phyloP scores from a whole-genome alignment of 768 basidiomycete species.

The Sistotremastrum niveocremeum region DNA sequence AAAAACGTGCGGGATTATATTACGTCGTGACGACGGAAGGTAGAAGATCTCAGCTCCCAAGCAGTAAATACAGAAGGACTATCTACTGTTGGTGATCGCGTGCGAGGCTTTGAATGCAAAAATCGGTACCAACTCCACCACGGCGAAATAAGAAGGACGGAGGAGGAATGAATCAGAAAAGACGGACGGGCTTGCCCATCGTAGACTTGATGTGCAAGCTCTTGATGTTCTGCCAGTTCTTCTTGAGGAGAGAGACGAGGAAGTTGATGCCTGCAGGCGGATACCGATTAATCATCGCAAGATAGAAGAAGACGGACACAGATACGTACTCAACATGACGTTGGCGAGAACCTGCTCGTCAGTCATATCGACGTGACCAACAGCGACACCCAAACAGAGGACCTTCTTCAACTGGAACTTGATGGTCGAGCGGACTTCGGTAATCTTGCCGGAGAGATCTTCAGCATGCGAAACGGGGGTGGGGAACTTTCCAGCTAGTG shows the following conservation, averaged over 20 bases:
- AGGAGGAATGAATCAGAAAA: slow-evolving; percentile 49
- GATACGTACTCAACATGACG: slow-evolving; percentile 82
- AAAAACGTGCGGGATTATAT: no score
- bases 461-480: slow-evolving; percentile 90
- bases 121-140: no score
- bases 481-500: slow-evolving; percentile 94
- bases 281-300: slow-evolving; percentile 2
- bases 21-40: no score
- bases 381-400: slow-evolving; percentile 95
- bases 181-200: slow-evolving; percentile 96
- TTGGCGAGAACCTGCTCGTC: slow-evolving; percentile 95
- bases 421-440: slow-evolving; percentile 96
- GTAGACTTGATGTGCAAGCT: slow-evolving; percentile 97
- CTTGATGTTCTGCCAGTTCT: slow-evolving; percentile 99
- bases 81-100: no score
- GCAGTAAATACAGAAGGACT: no score
- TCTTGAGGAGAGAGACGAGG: slow-evolving; percentile 97
- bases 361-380: slow-evolving; percentile 94
- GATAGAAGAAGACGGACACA: not conserved
- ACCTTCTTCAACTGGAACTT: slow-evolving; percentile 99
- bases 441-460: slow-evolving; percentile 81
- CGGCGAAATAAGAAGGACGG: not conserved
- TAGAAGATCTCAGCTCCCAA: no score
- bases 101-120: no score
- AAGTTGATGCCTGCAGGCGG: slow-evolving; percentile 81